Conservation (phyloP, 148 eudicot species). For the Fagopyrum esculentum region DNA sequence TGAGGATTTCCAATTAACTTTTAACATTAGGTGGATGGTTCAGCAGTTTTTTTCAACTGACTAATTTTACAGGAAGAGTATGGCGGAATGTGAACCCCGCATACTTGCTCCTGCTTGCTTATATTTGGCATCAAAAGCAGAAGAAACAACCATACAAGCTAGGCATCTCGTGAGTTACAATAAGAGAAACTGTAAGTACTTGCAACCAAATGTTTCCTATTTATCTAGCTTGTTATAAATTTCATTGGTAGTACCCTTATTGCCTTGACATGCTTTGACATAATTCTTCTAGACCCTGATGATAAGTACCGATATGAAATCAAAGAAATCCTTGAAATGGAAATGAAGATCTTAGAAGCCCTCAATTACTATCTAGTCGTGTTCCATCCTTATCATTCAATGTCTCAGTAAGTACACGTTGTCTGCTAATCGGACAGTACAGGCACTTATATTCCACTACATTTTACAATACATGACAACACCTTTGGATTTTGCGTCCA, state of each 20-base stretch:
- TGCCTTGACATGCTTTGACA: constrained; percentile 15
- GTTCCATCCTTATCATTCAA: constrained; percentile 86
- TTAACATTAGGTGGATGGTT: no score
- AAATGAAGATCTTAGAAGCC: constrained; percentile 96
- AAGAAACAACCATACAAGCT: constrained; percentile 97
- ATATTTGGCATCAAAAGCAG: constrained; percentile 96
- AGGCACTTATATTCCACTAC: not conserved
- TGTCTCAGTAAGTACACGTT: constrained; percentile 58
- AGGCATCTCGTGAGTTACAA: constrained; percentile 85
- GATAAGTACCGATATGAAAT: constrained; percentile 77
- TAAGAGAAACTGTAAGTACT: constrained; percentile 59
- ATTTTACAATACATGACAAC: not conserved
- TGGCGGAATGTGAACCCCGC: constrained; percentile 91
- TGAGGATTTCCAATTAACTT: no score
- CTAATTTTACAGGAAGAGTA: constrained; percentile 43
- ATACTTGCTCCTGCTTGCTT: constrained; percentile 90
- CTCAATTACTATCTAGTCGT: constrained; percentile 82
- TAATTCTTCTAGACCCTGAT: constrained; percentile 51
- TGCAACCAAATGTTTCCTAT: not conserved
- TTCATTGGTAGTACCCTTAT: not conserved
- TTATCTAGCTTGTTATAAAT: not conserved
- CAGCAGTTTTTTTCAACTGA: no score
- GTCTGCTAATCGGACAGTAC: not conserved
- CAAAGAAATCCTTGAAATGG: constrained; percentile 98
- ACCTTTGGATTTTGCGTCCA: not conserved